Conservation (phyloP, 2,329 filamentous ascomycete species). For the Setomelanomma holmii region DNA sequence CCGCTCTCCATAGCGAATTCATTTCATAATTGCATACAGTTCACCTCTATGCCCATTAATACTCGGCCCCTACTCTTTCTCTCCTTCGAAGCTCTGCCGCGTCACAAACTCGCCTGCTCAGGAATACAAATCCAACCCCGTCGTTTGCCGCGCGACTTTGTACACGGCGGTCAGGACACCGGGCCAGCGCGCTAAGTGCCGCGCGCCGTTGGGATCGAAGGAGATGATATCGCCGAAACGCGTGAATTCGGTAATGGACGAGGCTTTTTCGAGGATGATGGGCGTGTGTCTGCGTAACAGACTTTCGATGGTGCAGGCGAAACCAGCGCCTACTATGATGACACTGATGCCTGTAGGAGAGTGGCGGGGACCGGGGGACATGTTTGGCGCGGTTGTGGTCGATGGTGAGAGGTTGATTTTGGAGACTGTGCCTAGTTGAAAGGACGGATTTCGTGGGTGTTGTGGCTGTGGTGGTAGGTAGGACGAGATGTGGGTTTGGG, state of each 20-base stretch:
- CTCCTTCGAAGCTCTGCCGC: conserved; percentile 56
- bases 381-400: conserved; percentile 1
- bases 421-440: background rate
- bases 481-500: conserved; percentile 7
- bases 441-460: background rate
- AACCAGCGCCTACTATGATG: conserved; percentile 59
- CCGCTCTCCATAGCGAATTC: conserved; percentile 60
- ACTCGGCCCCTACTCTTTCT: conserved; percentile 55
- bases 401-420: background rate
- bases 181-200: conserved; percentile 62
- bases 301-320: conserved; percentile 69
- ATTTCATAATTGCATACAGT: conserved; percentile 64
- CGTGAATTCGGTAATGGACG: conserved; percentile 61
- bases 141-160: conserved; percentile 58
- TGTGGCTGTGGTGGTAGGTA: background rate
- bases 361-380: conserved; percentile 24
- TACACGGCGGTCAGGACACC: conserved; percentile 58
- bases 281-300: conserved; percentile 66
- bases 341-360: conserved; percentile 43
- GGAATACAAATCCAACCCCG: conserved; percentile 67
- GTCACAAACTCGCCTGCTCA: conserved; percentile 68
- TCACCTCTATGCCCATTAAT: conserved; percentile 69
- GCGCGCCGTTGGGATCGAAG: conserved; percentile 66
- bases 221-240: conserved; percentile 68
- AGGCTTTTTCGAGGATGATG: conserved; percentile 60